Percentiles rank a stretch among this genome's conserved stretches.
Evolutionary conservation across 352 stramenopile species (phyloP).

Genomic region (Pythium grandisporangium): DNA sequence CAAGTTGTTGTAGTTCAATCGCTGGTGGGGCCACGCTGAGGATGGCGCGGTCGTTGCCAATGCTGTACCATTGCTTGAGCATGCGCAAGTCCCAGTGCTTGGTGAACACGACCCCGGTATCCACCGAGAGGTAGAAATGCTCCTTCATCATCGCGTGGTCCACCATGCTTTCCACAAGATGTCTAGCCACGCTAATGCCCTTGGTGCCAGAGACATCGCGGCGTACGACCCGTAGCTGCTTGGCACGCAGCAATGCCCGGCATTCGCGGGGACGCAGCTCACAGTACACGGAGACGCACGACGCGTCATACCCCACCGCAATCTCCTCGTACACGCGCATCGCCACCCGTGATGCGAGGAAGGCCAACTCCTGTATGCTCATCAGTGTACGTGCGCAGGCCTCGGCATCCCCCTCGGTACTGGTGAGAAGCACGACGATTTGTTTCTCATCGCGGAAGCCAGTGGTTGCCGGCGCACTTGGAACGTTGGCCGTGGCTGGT

Average conservation of each 20-base stretch:
- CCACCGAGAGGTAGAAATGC: conserved; percentile 73
- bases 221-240: conserved; percentile 37
- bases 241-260: conserved; percentile 27
- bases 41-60: conserved; percentile 74
- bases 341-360: conserved; percentile 31
- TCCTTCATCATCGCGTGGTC: conserved; percentile 14
- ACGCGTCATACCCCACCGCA: conserved; percentile 37
- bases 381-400: conserved; percentile 45
- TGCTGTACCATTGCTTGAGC: conserved; percentile 73
- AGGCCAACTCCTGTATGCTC: conserved; percentile 28
- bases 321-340: conserved; percentile 75
- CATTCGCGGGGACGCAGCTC: conserved; percentile 34
- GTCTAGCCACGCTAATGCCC: conserved; percentile 40
- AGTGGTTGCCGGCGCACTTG: background rate
- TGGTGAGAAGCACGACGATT: conserved; percentile 67
- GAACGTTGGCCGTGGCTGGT: conserved; percentile 1
- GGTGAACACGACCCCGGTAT: conserved; percentile 56
- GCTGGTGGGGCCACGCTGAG: conserved; percentile 62
- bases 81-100: conserved; percentile 64
- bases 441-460: conserved; percentile 64
- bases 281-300: conserved; percentile 57
- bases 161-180: conserved; percentile 62
- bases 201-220: conserved; percentile 49
- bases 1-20: conserved; percentile 26
- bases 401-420: conserved; percentile 45